Evolutionary conservation across 2,329 filamentous ascomycete species (phyloP).

Genomic region (Talaromyces rugulosus): DNA sequence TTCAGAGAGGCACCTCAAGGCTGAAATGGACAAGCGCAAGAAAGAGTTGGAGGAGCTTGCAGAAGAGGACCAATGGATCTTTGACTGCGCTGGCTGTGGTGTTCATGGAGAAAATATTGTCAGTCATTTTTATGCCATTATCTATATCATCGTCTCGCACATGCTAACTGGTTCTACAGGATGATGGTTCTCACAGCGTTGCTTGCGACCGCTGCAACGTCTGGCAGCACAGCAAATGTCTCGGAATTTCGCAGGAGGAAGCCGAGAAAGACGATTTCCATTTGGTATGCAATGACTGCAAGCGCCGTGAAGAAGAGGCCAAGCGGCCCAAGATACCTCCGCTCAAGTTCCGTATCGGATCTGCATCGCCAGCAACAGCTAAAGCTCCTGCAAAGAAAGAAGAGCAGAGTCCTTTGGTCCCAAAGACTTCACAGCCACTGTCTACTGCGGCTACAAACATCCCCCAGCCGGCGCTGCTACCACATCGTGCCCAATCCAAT

Average conservation of each 20-base stretch:
- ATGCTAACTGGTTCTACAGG: conserved; percentile 42
- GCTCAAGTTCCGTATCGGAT: conserved; percentile 54
- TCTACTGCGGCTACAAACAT: background rate
- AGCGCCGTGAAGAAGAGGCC: conserved; percentile 60
- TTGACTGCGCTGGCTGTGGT: conserved; percentile 86
- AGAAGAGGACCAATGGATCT: conserved; percentile 75
- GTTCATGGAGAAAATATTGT: conserved; percentile 76
- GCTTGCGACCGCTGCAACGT: conserved; percentile 91
- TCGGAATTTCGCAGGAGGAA: conserved; percentile 71
- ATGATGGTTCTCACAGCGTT: conserved; percentile 90
- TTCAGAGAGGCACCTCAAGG: conserved; percentile 76
- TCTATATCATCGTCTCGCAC: background rate
- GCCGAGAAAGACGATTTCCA: conserved; percentile 83
- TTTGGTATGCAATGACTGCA: conserved; percentile 78
- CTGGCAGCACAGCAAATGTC: conserved; percentile 95
- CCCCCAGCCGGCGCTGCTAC: background rate
- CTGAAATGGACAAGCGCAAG: conserved; percentile 74
- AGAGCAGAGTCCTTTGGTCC: conserved; percentile 20
- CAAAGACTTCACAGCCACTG: conserved; percentile 17
- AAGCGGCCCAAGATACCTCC: conserved; percentile 60
- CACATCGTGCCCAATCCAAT: conserved; percentile 3
- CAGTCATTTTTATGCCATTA: conserved; percentile 20
- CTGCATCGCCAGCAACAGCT: conserved; percentile 44
- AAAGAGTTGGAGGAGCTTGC: conserved; percentile 70
- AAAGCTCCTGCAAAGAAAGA: conserved; percentile 21